phyloP scores from a whole-genome alignment of 331 rosid species.

The Pyracantha coccinea region DNA sequence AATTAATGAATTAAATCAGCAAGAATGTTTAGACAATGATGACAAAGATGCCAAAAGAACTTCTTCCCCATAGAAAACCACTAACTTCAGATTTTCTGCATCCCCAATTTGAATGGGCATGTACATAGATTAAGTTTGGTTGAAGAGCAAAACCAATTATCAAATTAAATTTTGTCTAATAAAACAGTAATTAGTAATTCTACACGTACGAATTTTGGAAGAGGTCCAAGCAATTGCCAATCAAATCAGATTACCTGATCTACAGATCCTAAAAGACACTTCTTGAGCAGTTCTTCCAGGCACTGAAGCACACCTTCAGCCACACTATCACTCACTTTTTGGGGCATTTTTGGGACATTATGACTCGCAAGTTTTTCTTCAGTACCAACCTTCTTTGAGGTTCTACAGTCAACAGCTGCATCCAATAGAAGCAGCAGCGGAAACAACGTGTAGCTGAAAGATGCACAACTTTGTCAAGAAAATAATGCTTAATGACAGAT shows the following conservation, averaged over 20 bases:
- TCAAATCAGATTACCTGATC: conserved; percentile 63
- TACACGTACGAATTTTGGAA: neutral
- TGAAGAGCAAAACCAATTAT: neutral
- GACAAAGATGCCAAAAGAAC: neutral
- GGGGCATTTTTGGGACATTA: conserved; percentile 23
- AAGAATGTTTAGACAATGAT: too few relatives aligned
- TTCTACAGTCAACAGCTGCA: conserved; percentile 65
- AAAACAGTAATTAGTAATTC: neutral
- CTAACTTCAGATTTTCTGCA: neutral
- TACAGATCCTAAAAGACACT: conserved; percentile 73
- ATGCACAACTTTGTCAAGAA: neutral
- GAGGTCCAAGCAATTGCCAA: neutral
- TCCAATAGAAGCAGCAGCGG: conserved; percentile 84
- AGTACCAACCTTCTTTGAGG: conserved; percentile 43
- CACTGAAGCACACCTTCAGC: conserved; percentile 89
- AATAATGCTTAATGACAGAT: neutral
- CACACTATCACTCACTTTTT: conserved; percentile 58
- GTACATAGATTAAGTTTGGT: neutral
- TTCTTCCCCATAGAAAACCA: neutral
- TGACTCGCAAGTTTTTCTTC: conserved; percentile 24
- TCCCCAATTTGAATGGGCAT: neutral
- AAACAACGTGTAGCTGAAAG: conserved; percentile 71
- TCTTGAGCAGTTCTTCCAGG: conserved; percentile 71
- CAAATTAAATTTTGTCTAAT: neutral
- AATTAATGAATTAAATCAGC: too few relatives aligned